Conservation (phyloP, 1,284 basidiomycete genomes). For the Phylloporus sp. region DNA sequence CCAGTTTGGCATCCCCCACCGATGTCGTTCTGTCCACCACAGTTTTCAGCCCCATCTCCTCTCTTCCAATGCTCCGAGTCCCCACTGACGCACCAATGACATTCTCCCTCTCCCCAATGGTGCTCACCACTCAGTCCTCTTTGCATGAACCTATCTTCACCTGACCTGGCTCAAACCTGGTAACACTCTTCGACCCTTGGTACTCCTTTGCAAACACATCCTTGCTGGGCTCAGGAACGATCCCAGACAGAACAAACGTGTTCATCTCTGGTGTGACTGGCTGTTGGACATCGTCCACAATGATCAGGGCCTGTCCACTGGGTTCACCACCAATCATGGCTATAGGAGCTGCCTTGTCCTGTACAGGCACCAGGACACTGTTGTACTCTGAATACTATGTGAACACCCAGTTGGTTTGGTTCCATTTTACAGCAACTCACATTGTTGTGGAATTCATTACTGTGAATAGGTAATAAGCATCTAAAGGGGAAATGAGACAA, state of each 20-base stretch:
- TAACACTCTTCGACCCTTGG: too few species aligned
- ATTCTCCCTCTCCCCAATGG: too few species aligned
- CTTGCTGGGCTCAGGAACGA: constrained; percentile 66
- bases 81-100: too few species aligned
- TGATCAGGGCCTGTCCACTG: too few species aligned
- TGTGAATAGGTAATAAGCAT: constrained; percentile 37
- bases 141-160: too few species aligned
- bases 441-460: constrained; percentile 65
- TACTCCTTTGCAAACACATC: constrained; percentile 71
- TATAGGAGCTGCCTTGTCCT: too few species aligned
- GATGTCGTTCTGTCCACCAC: too few species aligned
- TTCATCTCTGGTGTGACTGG: constrained; percentile 24
- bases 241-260: constrained; percentile 50
- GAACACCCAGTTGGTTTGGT: not conserved
- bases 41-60: too few species aligned
- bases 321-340: constrained; percentile 54
- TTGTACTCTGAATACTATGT: constrained; percentile 63
- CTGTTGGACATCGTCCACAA: constrained; percentile 40
- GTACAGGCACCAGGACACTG: constrained; percentile 34
- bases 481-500: not conserved
- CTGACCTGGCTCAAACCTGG: too few species aligned
- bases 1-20: too few species aligned
- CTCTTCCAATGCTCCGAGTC: too few species aligned
- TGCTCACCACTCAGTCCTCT: too few species aligned
- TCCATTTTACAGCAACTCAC: constrained; percentile 44